phyloP scores from a whole-genome alignment of 371 early-diverging fungal species.

The Mucor circinelloides region DNA sequence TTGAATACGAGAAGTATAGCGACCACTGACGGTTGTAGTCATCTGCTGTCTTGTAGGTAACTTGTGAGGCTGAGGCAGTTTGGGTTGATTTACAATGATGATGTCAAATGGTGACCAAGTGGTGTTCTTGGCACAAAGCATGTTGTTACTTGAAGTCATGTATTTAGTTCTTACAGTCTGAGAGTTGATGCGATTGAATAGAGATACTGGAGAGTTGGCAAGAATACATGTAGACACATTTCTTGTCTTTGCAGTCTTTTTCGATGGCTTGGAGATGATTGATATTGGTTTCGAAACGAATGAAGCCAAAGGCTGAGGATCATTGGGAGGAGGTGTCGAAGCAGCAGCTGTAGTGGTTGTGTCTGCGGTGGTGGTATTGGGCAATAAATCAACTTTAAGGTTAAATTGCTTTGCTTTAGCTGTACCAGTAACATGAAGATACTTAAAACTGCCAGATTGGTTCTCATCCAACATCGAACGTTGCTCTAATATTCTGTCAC shows the following conservation, averaged over 20 bases:
- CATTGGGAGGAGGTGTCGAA: neutral
- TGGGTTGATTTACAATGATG: constrained; percentile 54
- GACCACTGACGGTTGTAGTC: constrained; percentile 21
- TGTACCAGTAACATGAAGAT: constrained; percentile 76
- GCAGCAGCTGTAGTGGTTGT: neutral
- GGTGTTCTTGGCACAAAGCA: constrained; percentile 72
- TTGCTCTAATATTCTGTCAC: constrained; percentile 54
- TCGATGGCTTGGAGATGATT: constrained; percentile 87
- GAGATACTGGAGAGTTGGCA: constrained; percentile 66
- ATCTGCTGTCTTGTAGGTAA: constrained; percentile 12
- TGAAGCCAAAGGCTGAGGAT: constrained; percentile 39
- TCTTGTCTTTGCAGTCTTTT: constrained; percentile 81
- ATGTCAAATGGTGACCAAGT: constrained; percentile 81
- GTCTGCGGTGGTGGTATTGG: constrained; percentile 2
- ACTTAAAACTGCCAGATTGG: constrained; percentile 60
- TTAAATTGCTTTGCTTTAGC: constrained; percentile 79
- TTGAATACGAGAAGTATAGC: constrained; percentile 14
- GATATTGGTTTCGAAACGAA: constrained; percentile 73
- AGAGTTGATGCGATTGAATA: constrained; percentile 82
- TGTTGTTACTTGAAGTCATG: constrained; percentile 60
- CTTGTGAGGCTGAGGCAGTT: constrained; percentile 31
- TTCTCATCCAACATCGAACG: constrained; percentile 58
- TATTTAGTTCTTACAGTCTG: constrained; percentile 88
- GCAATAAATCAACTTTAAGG: constrained; percentile 61
- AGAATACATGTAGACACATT: constrained; percentile 76